Base-by-base conservation (phyloP, 768 basidiomycete species). In the Boletus vermiculosoides region DNA sequence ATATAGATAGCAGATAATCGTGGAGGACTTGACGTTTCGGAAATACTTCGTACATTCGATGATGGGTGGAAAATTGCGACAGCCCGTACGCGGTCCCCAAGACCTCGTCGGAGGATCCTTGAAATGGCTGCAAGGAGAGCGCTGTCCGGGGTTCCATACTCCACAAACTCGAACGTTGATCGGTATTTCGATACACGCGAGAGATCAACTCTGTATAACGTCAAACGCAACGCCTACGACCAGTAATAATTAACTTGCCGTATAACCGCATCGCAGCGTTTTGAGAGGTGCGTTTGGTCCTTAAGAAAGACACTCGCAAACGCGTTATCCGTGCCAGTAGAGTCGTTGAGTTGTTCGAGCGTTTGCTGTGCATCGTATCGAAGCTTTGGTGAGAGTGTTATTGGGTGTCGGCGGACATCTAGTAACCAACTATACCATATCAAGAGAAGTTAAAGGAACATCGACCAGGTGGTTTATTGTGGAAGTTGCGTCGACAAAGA, bases 401-500 rank as follows among this genome's bases (percentile, higher is more conserved):
- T 36, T 30, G 34, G n/a, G 12, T 16, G n/a, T 25, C 31, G 10
- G 37, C 30, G 18, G 6, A 30, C 9, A 31, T 23, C 37, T 11
- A 41, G 20, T 13, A 63, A 31, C 18, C 13, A 37, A 30, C 45
- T 80, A 64, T 69, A 94, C 90, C 72, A 96, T 74, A 49, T 90
- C 82, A 1, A 98, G 76, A 1, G 92, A 94, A 3, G 88, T 81
- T 15, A 83, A 62, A 20, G 94, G 90, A 31, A 95, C 81, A 10
- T 82, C 85, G 0, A 86, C 83, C 22, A 96, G 72, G 11, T 95
- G 66, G 67, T 99, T 98, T 46, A 88, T 77, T 9, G 79, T 79
- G 0, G 92, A 91, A 0, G 85, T 80, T 1, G 87, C 81, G 64
- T 95, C 94, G 1, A 96, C 87, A 49, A 96, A 85, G 20, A 89